Conservation (phyloP, 108 stramenopile species). For the Cylindrotheca closterium region DNA sequence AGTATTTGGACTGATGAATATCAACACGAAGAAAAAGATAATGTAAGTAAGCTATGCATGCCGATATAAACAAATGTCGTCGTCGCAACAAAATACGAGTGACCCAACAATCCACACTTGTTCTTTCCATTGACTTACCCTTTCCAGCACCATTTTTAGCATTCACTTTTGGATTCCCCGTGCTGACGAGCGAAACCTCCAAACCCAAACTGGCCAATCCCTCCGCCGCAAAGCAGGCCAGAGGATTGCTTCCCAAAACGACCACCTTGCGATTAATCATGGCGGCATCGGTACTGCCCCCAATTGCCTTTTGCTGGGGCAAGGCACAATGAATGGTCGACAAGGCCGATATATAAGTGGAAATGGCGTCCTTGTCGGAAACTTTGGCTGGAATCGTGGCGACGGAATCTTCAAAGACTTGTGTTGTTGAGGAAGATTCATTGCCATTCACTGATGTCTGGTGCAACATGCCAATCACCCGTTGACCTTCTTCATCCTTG, state of each 20-base stretch:
- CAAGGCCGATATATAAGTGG: conserved; percentile 53
- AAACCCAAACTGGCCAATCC: conserved; percentile 68
- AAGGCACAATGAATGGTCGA: conserved; percentile 64
- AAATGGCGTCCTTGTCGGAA: conserved; percentile 54
- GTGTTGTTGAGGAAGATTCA: too few species aligned
- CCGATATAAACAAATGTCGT: background rate
- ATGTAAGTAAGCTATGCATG: background rate
- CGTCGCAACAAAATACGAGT: too few species aligned
- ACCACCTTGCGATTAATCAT: conserved; percentile 44
- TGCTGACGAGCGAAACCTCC: conserved; percentile 61
- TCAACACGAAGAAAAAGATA: background rate
- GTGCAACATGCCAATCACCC: conserved; percentile 38
- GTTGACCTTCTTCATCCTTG: conserved; percentile 20
- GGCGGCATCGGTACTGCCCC: conserved; percentile 39
- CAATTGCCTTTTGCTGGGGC: conserved; percentile 44
- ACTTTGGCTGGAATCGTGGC: conserved; percentile 53
- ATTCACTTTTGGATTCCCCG: conserved; percentile 26
- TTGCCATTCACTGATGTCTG: conserved; percentile 13
- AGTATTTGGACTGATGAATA: conserved; percentile 37
- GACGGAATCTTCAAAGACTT: conserved; percentile 53
- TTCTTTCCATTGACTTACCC: conserved; percentile 7
- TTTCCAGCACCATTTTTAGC: conserved; percentile 25
- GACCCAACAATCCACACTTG: background rate
- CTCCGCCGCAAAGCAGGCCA: conserved; percentile 68
- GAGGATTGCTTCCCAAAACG: conserved; percentile 68